Conservation (phyloP, 139 green algal species). For the Pycnococcus provasolii region DNA sequence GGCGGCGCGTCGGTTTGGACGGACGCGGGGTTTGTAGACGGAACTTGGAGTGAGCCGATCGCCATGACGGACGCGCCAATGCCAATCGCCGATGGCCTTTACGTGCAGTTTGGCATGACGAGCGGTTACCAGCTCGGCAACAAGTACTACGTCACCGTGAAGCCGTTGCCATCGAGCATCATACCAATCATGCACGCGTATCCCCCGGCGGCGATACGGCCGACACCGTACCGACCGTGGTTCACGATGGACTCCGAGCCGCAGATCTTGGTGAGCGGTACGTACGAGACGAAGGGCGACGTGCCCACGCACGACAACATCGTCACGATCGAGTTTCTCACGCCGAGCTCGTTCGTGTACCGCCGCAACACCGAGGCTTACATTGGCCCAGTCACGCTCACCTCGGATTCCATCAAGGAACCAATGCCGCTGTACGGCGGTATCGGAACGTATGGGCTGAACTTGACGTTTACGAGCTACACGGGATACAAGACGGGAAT, state of each 20-base stretch:
- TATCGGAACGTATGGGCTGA: neutral
- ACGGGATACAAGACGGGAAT: neutral
- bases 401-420: neutral
- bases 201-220: too few species aligned
- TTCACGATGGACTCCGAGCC: neutral
- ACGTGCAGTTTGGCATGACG: neutral
- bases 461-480: neutral
- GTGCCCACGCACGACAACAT: neutral
- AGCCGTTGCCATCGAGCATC: neutral
- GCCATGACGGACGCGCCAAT: neutral
- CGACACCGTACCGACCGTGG: neutral
- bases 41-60: neutral
- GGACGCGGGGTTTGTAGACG: neutral
- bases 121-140: neutral
- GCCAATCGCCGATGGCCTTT: constrained; percentile 1
- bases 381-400: neutral
- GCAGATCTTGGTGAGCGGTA: neutral
- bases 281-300: neutral
- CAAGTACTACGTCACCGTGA: constrained; percentile 5
- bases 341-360: neutral
- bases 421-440: neutral
- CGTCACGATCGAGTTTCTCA: neutral
- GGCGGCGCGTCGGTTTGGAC: neutral
- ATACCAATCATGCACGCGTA: neutral
- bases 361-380: neutral